phyloP scores from a whole-genome alignment of 257 asterid species.

The Solanum chiquidenum region DNA sequence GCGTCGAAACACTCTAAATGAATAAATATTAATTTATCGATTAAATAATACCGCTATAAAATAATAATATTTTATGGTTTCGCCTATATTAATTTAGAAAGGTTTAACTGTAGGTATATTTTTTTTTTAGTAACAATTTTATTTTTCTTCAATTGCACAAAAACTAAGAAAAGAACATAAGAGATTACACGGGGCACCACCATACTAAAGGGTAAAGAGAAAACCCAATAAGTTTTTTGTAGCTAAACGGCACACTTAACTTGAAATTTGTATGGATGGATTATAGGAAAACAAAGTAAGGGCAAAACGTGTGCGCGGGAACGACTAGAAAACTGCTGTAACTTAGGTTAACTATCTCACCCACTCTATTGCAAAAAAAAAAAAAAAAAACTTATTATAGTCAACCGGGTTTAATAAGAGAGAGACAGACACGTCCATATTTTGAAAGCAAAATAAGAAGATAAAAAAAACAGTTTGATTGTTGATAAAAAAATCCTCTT shows the following conservation, averaged over 20 bases:
- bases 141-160: background rate
- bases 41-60: too few relatives aligned
- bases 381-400: background rate
- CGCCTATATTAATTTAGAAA: too few relatives aligned
- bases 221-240: background rate
- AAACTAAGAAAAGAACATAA: background rate
- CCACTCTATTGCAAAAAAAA: background rate
- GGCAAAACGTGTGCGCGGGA: background rate
- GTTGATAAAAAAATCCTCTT: slow-evolving; percentile 1
- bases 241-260: background rate
- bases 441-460: too few relatives aligned
- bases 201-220: background rate
- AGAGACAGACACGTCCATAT: background rate
- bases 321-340: background rate
- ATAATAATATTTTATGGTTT: too few relatives aligned
- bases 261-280: background rate
- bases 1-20: too few relatives aligned
- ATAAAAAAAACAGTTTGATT: background rate
- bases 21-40: too few relatives aligned
- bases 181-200: background rate
- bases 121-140: background rate
- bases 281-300: too few relatives aligned
- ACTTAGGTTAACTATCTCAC: slow-evolving; percentile 19
- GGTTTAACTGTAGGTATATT: too few relatives aligned
- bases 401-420: background rate